phyloP scores from a whole-genome alignment of 1,284 basidiomycete species.

The Pseudozyma flocculosa region DNA sequence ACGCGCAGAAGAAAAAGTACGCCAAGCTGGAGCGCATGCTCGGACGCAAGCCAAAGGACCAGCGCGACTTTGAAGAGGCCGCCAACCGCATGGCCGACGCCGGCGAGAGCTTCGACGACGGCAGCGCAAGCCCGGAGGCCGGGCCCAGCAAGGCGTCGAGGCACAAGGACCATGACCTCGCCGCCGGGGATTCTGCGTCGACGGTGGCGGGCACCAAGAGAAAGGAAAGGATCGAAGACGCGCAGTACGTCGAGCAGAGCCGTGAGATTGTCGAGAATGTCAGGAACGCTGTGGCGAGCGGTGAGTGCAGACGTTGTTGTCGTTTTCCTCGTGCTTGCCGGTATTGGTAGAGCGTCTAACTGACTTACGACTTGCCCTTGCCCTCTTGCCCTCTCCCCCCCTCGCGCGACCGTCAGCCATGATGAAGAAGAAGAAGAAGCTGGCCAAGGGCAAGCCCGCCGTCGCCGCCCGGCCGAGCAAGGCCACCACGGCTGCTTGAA shows the following conservation, averaged over 20 bases:
- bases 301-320: background rate
- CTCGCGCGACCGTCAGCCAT: slow-evolving; percentile 26
- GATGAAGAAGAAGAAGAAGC: slow-evolving; percentile 42
- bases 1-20: slow-evolving; percentile 73
- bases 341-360: no score
- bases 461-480: background rate
- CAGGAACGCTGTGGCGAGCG: slow-evolving; percentile 75
- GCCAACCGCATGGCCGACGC: slow-evolving; percentile 49
- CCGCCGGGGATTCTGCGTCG: no score
- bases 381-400: no score
- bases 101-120: slow-evolving; percentile 36
- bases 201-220: slow-evolving; percentile 70
- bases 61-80: slow-evolving; percentile 56
- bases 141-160: slow-evolving; percentile 5
- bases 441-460: slow-evolving; percentile 16
- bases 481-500: slow-evolving; percentile 1
- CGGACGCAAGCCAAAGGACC: slow-evolving; percentile 39
- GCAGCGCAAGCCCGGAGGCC: slow-evolving; percentile 20
- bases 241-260: slow-evolving; percentile 87
- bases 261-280: slow-evolving; percentile 88
- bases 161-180: no score
- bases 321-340: no score
- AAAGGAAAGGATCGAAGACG: slow-evolving; percentile 76
- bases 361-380: no score
- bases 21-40: slow-evolving; percentile 71